A percentile compares a stretch with the other conserved stretches of the same genome.
Conservation (phyloP, 2,329 filamentous ascomycete species). For the Escovopsis weberi region DNA sequence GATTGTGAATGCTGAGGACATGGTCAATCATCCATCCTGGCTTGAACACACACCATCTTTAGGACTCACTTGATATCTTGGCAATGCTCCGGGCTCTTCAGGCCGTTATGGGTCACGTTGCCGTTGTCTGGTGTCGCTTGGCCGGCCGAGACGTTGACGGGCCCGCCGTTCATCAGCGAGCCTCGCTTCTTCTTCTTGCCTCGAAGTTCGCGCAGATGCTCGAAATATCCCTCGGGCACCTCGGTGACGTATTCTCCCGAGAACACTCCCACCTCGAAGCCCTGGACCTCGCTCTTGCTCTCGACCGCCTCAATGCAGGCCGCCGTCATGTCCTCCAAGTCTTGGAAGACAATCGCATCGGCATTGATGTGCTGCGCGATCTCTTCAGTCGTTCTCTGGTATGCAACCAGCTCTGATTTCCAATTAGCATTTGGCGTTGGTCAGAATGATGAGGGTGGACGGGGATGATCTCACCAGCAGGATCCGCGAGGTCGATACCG, state of each 20-base stretch:
- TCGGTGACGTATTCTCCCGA: slow-evolving; percentile 75
- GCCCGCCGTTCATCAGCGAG: too few relatives aligned
- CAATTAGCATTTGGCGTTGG: too few relatives aligned
- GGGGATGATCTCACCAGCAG: slow-evolving; percentile 12
- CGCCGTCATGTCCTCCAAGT: slow-evolving; percentile 58
- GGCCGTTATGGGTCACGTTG: too few relatives aligned
- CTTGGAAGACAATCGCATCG: slow-evolving; percentile 41
- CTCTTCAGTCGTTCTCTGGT: background rate
- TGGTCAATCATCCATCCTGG: too few relatives aligned
- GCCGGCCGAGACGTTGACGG: too few relatives aligned
- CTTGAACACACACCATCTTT: too few relatives aligned
- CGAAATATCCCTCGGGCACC: slow-evolving; percentile 67
- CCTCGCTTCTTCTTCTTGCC: background rate
- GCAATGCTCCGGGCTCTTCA: too few relatives aligned
- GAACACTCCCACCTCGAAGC: slow-evolving; percentile 87
- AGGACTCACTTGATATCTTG: too few relatives aligned
- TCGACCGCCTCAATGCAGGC: slow-evolving; percentile 62
- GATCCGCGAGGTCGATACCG: slow-evolving; percentile 33
- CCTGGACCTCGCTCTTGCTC: slow-evolving; percentile 26
- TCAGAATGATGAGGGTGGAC: too few relatives aligned
- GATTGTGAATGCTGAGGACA: too few relatives aligned
- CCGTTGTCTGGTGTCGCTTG: too few relatives aligned
- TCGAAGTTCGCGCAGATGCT: background rate
- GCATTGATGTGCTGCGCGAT: background rate
- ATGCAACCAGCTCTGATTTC: background rate